Percentiles rank a stretch among this genome's conserved stretches.
Conservation (phyloP, 495 filamentous ascomycete genomes). For the Penicillium paradoxum region DNA sequence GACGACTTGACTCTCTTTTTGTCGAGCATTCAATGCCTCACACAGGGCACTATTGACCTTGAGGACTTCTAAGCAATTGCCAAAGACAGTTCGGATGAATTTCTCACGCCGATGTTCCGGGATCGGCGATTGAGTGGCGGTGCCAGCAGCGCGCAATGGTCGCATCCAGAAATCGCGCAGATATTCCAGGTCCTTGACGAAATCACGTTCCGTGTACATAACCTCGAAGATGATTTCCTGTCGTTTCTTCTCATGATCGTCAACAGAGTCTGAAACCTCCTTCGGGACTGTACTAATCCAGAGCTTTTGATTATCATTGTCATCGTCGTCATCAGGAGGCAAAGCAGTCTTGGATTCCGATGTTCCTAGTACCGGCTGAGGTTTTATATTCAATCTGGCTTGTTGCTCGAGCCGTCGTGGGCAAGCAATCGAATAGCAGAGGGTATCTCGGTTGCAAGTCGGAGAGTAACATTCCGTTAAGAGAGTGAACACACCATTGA, state of each 20-base stretch:
- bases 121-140: constrained; percentile 71
- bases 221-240: constrained; percentile 98
- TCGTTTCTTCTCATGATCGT: constrained; percentile 90
- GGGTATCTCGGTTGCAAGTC: constrained; percentile 87
- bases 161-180: constrained; percentile 98
- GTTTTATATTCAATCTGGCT: constrained; percentile 84
- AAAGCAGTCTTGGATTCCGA: constrained; percentile 73
- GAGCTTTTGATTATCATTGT: constrained; percentile 93
- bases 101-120: constrained; percentile 81
- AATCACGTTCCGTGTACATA: constrained; percentile 98
- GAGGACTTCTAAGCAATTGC: constrained; percentile 92
- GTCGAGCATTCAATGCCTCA: constrained; percentile 78
- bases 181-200: constrained; percentile 98
- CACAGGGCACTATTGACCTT: constrained; percentile 83
- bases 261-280: constrained; percentile 82
- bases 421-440: constrained; percentile 99
- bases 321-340: constrained; percentile 67
- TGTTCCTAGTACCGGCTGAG: constrained; percentile 78
- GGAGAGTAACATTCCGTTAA: constrained; percentile 97
- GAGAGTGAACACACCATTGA: constrained; percentile 95
- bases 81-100: constrained; percentile 92
- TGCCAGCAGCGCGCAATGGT: constrained; percentile 66
- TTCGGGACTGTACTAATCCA: constrained; percentile 99
- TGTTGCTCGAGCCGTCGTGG: constrained; percentile 93
- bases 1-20: constrained; percentile 86